These are phyloP conservation scores for Monilinia fructicola DNA, from an alignment of 2,329 filamentous ascomycete species.

Conservation along the genomic window DNA sequence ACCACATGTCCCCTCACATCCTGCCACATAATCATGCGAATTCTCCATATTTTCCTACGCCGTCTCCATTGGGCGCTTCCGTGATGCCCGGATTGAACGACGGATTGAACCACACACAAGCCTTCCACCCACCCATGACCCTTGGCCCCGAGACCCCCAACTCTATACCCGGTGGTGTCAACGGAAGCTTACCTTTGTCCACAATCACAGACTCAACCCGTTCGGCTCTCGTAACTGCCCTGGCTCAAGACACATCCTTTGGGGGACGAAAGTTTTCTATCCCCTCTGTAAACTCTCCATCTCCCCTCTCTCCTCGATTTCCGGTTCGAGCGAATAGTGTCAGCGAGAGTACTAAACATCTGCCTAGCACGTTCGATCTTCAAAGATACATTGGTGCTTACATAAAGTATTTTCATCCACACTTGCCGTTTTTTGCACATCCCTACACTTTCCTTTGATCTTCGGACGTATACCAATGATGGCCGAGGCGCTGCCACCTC, in stretches of 20 bases:
- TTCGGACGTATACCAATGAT: slow-evolving; percentile 65
- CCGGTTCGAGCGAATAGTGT: slow-evolving; percentile 51
- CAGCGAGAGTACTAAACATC: slow-evolving; percentile 53
- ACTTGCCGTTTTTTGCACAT: slow-evolving; percentile 95
- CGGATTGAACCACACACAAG: slow-evolving; percentile 51
- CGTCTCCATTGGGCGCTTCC: slow-evolving; percentile 72
- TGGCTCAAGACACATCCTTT: slow-evolving; percentile 56
- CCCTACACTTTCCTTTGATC: slow-evolving; percentile 86
- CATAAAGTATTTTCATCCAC: slow-evolving; percentile 88
- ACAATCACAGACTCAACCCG: slow-evolving; percentile 66
- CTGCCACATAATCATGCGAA: slow-evolving; percentile 67
- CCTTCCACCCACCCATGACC: slow-evolving; percentile 64
- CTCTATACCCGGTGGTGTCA: slow-evolving; percentile 61
- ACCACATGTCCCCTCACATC: slow-evolving; percentile 63
- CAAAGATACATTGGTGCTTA: slow-evolving; percentile 90
- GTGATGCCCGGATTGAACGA: slow-evolving; percentile 62
- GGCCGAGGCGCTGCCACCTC: slow-evolving; percentile 58
- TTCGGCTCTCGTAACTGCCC: slow-evolving; percentile 58
- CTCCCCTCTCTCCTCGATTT: slow-evolving; percentile 53
- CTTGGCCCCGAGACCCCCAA: slow-evolving; percentile 73
- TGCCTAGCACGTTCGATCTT: slow-evolving; percentile 81
- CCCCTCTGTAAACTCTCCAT: slow-evolving; percentile 51
- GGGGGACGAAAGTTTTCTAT: slow-evolving; percentile 65
- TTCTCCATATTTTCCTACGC: slow-evolving; percentile 77
- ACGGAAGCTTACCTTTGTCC: slow-evolving; percentile 58